Evolutionary conservation across 176 grass and related monocot species (phyloP).

Genomic region (Puya raimondii): DNA sequence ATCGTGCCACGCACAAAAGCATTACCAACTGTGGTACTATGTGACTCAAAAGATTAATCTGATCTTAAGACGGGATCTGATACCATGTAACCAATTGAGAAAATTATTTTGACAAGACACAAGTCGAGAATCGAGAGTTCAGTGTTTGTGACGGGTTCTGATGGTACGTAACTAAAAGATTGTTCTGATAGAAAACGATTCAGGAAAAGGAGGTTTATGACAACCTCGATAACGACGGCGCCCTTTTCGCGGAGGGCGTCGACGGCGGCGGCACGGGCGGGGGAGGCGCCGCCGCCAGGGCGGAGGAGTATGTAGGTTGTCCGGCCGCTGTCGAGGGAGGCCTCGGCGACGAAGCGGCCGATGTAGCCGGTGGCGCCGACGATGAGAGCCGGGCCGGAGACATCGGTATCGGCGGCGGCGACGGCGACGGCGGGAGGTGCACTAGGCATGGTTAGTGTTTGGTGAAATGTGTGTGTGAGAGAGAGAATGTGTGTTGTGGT

Average conservation of each 20-base stretch:
- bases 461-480: too few relatives aligned
- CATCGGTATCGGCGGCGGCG: not conserved
- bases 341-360: slow-evolving; percentile 58
- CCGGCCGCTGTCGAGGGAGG: slow-evolving; percentile 43
- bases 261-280: slow-evolving; percentile 23
- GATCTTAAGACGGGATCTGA: too few relatives aligned
- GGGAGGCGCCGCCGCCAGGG: slow-evolving; percentile 20
- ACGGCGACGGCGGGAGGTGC: not conserved
- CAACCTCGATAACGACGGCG: slow-evolving; percentile 49
- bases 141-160: too few relatives aligned
- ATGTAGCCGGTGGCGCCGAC: slow-evolving; percentile 68
- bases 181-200: not conserved
- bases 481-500: too few relatives aligned
- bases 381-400: slow-evolving; percentile 32
- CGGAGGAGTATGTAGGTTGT: slow-evolving; percentile 50
- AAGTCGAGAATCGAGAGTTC: too few relatives aligned
- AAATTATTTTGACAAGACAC: too few relatives aligned
- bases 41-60: too few relatives aligned
- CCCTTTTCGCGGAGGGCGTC: slow-evolving; percentile 42
- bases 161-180: not conserved
- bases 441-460: not conserved
- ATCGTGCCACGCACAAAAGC: too few relatives aligned
- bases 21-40: too few relatives aligned
- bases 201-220: not conserved
- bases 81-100: too few relatives aligned